A percentile compares a stretch with the other conserved stretches of the same genome.
These are phyloP conservation scores for Arachis monticola DNA, from an alignment of 331 rosid species.

Conservation along the genomic window DNA sequence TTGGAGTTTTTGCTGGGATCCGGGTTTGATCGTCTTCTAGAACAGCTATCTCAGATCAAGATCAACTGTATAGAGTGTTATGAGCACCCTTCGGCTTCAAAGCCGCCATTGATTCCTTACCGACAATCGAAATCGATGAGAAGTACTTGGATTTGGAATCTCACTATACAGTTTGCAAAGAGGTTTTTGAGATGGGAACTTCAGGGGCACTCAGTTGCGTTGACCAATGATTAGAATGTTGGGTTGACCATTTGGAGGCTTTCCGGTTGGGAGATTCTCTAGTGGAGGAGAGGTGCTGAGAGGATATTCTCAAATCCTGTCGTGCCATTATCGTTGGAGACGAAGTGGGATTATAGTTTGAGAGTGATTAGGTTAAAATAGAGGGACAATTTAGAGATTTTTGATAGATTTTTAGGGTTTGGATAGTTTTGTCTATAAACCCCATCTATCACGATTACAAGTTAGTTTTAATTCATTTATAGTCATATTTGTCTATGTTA, in stretches of 20 bases:
- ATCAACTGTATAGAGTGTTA: conserved; percentile 59
- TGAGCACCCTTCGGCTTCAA: conserved; percentile 83
- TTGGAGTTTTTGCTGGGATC: conserved; percentile 84
- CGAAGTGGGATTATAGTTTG: no score
- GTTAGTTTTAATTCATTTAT: no score
- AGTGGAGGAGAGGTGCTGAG: conserved; percentile 73
- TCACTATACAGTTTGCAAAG: conserved; percentile 83
- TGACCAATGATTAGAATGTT: conserved; percentile 57
- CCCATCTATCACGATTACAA: no score
- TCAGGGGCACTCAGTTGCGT: conserved; percentile 13
- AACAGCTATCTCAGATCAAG: conserved; percentile 77
- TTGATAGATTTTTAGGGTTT: no score
- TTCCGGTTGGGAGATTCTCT: conserved; percentile 74
- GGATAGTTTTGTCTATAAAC: no score
- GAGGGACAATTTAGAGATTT: no score
- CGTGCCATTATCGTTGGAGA: no score
- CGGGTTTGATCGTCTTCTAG: conserved; percentile 76
- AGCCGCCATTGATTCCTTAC: conserved; percentile 74
- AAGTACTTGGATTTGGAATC: conserved; percentile 51
- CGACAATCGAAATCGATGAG: conserved; percentile 57
- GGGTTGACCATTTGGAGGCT: conserved; percentile 92
- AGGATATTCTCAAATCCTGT: conserved; percentile 14
- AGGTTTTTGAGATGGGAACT: conserved; percentile 57
- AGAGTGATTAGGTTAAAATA: no score
- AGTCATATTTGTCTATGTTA: no score